These are phyloP conservation scores for Lentinula novae-zelandiae DNA, from an alignment of 1,284 basidiomycete species.

Conservation along the genomic window DNA sequence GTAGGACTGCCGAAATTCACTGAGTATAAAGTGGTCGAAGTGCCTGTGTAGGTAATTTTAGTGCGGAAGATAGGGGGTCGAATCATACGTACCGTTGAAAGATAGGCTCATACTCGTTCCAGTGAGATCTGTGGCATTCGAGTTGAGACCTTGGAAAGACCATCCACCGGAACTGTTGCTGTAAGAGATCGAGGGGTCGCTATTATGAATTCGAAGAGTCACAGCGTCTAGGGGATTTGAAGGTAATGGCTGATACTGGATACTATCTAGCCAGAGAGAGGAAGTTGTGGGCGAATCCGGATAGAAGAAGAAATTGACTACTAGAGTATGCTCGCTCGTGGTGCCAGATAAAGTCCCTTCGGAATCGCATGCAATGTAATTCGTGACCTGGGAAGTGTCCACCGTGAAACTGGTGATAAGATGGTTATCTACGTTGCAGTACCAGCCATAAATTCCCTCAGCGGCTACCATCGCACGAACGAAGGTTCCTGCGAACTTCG, in stretches of 20 bases:
- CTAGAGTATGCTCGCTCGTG: background rate
- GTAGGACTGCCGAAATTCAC: background rate
- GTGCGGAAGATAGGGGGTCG: background rate
- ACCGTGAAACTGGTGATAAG: background rate
- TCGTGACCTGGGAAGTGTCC: background rate
- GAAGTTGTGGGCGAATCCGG: background rate
- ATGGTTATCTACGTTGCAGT: slow-evolving; percentile 1
- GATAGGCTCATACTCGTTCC: background rate
- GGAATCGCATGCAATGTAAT: slow-evolving; percentile 4
- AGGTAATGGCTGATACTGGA: slow-evolving; percentile 3
- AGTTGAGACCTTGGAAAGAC: background rate
- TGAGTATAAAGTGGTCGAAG: background rate
- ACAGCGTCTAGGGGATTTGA: slow-evolving; percentile 3
- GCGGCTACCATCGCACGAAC: background rate
- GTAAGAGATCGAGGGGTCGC: slow-evolving; percentile 3
- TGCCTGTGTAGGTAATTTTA: background rate
- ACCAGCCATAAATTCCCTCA: background rate
- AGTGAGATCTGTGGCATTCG: background rate
- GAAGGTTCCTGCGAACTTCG: background rate
- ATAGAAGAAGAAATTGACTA: background rate
- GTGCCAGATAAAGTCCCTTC: background rate
- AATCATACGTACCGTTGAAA: slow-evolving; percentile 3
- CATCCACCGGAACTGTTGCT: slow-evolving; percentile 1
- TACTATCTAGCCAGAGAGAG: slow-evolving; percentile 1
- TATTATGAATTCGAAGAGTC: slow-evolving; percentile 1